Evolutionary conservation across 176 grass and related monocot genomes (phyloP), one percentile per base, ranked within the genome.

Genomic region (Musa acuminata): DNA sequence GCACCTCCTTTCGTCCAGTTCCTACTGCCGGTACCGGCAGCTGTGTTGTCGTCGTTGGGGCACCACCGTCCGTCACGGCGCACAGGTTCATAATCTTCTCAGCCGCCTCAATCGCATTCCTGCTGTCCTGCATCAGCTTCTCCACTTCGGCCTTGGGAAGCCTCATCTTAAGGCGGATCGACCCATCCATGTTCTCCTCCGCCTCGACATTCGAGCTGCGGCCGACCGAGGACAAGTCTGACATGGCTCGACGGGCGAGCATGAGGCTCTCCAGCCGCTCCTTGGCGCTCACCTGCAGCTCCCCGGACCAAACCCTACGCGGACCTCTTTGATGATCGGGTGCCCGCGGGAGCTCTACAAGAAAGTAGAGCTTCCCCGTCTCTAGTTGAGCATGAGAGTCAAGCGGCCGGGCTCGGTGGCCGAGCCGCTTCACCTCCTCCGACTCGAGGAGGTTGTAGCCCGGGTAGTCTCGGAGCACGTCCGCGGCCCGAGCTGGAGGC

Each of bases 241-340:
- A 96, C 73, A 90, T 89, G 83, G 93, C 88, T 0, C 93, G 89
- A 54, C 93, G 87, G 4, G 93, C 86, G 85, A 96, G 89, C 93
- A 92, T 96, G 51, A 96, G 87, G 52, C 85, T 83, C 85, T 96
- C 93, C 6, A 96, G 93, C 78, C 93, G 74, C 81, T 96, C 93
- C 43, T 84, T 79, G 1, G 93, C 93, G 49, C 89, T 85, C 24
- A 96, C 81, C 29, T 85, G 93, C 13, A 96, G 87, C 48, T 79
- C 85, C 10, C 93, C 94, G 0, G 94, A 98, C 90, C 90, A 93
- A 1, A 85, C 87, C 0, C 94, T 80, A 13, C 88, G 53, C 63
- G 85, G 43, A 50, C 73, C 5, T 1, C 89, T 8, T 23, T 29
- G 0, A 85, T 86, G 1, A 50, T 24, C 65, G 6, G 83, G 0